A percentile compares a stretch with the other conserved stretches of the same genome.
Evolutionary conservation across 1,284 basidiomycete species (phyloP).

Genomic region (Tausonia pullulans): DNA sequence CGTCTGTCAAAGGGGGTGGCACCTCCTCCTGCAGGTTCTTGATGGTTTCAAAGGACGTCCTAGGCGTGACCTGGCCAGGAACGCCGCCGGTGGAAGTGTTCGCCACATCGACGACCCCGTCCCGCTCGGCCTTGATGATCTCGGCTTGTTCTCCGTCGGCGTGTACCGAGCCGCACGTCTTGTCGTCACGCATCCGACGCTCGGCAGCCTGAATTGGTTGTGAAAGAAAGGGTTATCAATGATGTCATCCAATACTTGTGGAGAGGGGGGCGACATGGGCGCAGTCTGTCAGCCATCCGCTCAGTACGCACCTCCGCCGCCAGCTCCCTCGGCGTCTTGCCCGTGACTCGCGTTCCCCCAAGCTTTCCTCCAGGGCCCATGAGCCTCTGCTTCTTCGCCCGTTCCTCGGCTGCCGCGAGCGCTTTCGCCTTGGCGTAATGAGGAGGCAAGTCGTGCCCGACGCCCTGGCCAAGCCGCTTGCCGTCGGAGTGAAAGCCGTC

Average conservation of each 20-base stretch:
- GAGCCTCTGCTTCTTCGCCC: slow-evolving; percentile 41
- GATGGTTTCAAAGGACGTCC: background rate
- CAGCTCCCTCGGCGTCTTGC: slow-evolving; percentile 9
- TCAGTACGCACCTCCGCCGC: slow-evolving; percentile 8
- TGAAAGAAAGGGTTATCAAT: background rate
- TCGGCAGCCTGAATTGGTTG: slow-evolving; percentile 3
- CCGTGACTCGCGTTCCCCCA: slow-evolving; percentile 22
- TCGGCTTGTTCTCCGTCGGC: background rate
- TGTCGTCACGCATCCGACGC: slow-evolving; percentile 3
- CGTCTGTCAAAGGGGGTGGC: no score
- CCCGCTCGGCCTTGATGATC: background rate
- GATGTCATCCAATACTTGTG: background rate
- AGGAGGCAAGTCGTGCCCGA: slow-evolving; percentile 53
- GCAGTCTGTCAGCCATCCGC: background rate
- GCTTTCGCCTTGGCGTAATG: slow-evolving; percentile 54
- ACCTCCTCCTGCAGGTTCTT: background rate
- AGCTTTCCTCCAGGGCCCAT: slow-evolving; percentile 45
- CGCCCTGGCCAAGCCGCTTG: slow-evolving; percentile 47
- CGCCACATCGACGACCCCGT: slow-evolving; percentile 7
- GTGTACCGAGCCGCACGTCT: slow-evolving; percentile 3
- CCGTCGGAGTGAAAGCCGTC: slow-evolving; percentile 73
- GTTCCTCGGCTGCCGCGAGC: slow-evolving; percentile 63
- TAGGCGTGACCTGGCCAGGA: no score
- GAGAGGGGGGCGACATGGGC: background rate
- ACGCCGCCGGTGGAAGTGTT: no score